Conservation (phyloP, 2,329 filamentous ascomycete genomes). For the Chaetothyriales sp. region DNA sequence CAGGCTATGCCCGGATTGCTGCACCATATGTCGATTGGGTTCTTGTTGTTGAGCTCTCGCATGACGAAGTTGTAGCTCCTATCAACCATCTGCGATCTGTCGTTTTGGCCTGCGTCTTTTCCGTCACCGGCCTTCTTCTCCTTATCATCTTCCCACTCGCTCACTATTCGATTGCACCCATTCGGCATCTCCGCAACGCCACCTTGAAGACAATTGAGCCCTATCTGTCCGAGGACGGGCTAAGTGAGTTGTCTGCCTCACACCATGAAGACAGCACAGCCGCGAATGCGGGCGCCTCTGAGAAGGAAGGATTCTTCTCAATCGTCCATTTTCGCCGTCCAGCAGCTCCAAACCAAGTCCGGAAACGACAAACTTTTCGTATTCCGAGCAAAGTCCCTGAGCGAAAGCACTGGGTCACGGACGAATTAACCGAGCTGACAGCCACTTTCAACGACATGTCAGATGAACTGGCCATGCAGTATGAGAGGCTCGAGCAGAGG, state of each 20-base stretch:
- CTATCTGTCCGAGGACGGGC: conserved; percentile 18
- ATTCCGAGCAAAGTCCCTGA: conserved; percentile 73
- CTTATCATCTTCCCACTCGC: conserved; percentile 63
- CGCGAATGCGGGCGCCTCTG: conserved; percentile 25
- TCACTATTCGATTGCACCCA: conserved; percentile 67
- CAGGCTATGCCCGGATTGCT: conserved; percentile 61
- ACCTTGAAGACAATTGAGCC: conserved; percentile 59
- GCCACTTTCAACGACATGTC: conserved; percentile 87
- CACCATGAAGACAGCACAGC: conserved; percentile 28
- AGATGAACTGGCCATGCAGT: conserved; percentile 76
- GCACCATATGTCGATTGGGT: conserved; percentile 65
- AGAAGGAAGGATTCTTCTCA: conserved; percentile 18
- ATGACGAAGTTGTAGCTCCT: conserved; percentile 58
- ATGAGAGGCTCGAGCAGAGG: conserved; percentile 67
- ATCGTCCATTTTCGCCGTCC: conserved; percentile 5
- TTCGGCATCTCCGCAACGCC: conserved; percentile 57
- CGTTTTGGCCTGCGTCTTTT: conserved; percentile 71
- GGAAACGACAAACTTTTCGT: conserved; percentile 42
- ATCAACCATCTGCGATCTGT: conserved; percentile 64
- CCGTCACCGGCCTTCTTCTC: conserved; percentile 57
- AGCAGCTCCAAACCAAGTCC: conserved; percentile 5
- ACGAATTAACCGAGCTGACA: conserved; percentile 73
- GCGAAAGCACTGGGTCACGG: conserved; percentile 58
- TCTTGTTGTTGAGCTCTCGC: conserved; percentile 61
- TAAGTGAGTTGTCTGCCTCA: background rate